Evolutionary conservation across 1,284 basidiomycete genomes (phyloP), one percentile per base, ranked within the genome.

Genomic region (Coriolopsis trogii): DNA sequence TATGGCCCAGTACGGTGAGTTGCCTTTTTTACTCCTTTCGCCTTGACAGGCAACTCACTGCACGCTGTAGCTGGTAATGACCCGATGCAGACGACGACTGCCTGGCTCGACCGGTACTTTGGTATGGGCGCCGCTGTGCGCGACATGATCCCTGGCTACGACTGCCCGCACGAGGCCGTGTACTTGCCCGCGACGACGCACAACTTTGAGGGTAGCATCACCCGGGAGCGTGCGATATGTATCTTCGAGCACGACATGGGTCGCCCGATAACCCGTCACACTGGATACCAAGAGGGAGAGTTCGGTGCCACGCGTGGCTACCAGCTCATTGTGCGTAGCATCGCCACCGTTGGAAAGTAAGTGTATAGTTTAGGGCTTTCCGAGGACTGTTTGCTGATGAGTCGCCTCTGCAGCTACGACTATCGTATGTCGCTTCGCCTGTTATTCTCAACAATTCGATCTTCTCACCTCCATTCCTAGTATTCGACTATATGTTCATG

Each of bases 401-500:
- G n/a, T n/a, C 12, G 24, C 26, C 33, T n/a, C 28, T 38, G 6
- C 41, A 81, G 79, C 62, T 83, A 82, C 61, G 80, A 82, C 58
- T 84, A 82, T 60, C 46, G 79, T 81, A 50, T 65, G 79, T 72
- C 7, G 5, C 21, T 16, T 18, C 10, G 6, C 18, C 6, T 6
- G 1, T 10, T 29, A n/a, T 30, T 21, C 2, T 13, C 7, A 7
- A 0, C 0, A 16, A 41, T 33, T n/a, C n/a, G n/a, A n/a, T n/a
- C n/a, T n/a, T 12, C 21, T 18, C 12, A 26, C 12, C 39, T 16
- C 37, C 20, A 10, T 34, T 16, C 25, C 21, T 36, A 77, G 74
- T 79, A 73, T 86, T 85, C 61, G 82, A 87, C 59, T 87, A 87
- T 62, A 79, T 77, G 3, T 86, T 87, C 73, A 77, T 82, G 52